These are phyloP conservation scores for Moringa oleifera DNA, from an alignment of 345 rosid species.

Conservation along the genomic window DNA sequence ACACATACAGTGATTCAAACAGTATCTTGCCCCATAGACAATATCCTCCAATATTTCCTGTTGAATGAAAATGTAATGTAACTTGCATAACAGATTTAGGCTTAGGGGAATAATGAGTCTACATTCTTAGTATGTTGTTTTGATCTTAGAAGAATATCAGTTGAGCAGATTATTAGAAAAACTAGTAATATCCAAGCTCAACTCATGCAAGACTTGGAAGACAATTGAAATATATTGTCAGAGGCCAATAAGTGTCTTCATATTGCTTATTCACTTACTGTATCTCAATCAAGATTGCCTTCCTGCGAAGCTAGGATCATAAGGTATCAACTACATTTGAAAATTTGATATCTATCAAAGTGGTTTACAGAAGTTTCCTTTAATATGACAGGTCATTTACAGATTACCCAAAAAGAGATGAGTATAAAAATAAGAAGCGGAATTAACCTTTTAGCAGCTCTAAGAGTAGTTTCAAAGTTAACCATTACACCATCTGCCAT, in stretches of 20 bases:
- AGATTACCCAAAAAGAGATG: background rate
- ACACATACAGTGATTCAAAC: conserved; percentile 54
- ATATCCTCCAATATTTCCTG: conserved; percentile 83
- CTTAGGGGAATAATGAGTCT: background rate
- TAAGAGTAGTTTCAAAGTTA: too few relatives aligned
- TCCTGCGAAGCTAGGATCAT: too few relatives aligned
- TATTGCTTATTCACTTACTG: too few relatives aligned
- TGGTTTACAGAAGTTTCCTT: background rate
- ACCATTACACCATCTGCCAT: too few relatives aligned
- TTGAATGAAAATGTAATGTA: conserved; percentile 8
- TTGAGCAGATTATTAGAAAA: too few relatives aligned
- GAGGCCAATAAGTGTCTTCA: too few relatives aligned
- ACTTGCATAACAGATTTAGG: background rate
- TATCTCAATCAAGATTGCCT: too few relatives aligned
- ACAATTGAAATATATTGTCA: too few relatives aligned
- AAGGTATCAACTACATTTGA: background rate
- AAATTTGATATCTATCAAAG: background rate
- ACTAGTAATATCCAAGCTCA: background rate
- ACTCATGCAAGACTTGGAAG: too few relatives aligned
- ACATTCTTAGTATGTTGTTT: background rate
- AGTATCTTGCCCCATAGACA: conserved; percentile 79
- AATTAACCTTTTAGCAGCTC: too few relatives aligned
- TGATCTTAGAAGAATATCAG: background rate
- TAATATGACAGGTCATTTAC: background rate
- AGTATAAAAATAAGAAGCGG: too few relatives aligned